Percentiles rank a stretch among this genome's conserved stretches.
These are phyloP conservation scores for Corymbia maculata DNA, from an alignment of 345 rosid genomes.

Conservation along the genomic window DNA sequence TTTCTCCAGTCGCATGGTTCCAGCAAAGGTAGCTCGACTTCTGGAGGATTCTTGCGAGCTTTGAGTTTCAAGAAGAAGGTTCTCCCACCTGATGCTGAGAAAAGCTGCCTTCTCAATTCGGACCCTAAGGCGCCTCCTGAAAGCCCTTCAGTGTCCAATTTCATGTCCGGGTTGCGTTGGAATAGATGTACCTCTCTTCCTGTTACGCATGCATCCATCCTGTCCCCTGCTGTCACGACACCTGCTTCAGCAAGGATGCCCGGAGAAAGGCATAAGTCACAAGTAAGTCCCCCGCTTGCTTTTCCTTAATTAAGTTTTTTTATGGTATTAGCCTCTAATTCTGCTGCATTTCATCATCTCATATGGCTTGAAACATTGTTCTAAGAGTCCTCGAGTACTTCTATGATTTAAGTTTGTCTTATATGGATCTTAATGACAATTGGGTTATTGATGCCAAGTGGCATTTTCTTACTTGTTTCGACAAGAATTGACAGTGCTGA, in stretches of 20 bases:
- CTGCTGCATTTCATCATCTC: not conserved
- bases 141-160: slow-evolving; percentile 26
- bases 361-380: not conserved
- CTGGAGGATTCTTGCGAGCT: slow-evolving; percentile 56
- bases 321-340: not conserved
- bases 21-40: slow-evolving; percentile 41
- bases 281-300: slow-evolving; percentile 22
- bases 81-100: slow-evolving; percentile 40
- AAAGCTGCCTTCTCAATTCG: slow-evolving; percentile 54
- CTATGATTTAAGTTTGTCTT: not conserved
- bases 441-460: not conserved
- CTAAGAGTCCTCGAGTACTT: not conserved
- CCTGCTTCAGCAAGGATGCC: slow-evolving; percentile 57
- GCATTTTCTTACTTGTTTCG: not conserved
- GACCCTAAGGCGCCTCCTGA: slow-evolving; percentile 32
- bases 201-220: slow-evolving; percentile 43
- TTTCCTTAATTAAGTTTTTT: not conserved
- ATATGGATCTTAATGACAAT: not conserved
- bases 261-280: slow-evolving; percentile 32
- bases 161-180: slow-evolving; percentile 45
- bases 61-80: slow-evolving; percentile 68
- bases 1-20: slow-evolving; percentile 39
- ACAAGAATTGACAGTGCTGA: not conserved
- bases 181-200: slow-evolving; percentile 77
- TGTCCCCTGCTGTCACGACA: slow-evolving; percentile 50